Conservation (phyloP, 2,329 filamentous ascomycete genomes). For the Hymenoscyphus scutula region DNA sequence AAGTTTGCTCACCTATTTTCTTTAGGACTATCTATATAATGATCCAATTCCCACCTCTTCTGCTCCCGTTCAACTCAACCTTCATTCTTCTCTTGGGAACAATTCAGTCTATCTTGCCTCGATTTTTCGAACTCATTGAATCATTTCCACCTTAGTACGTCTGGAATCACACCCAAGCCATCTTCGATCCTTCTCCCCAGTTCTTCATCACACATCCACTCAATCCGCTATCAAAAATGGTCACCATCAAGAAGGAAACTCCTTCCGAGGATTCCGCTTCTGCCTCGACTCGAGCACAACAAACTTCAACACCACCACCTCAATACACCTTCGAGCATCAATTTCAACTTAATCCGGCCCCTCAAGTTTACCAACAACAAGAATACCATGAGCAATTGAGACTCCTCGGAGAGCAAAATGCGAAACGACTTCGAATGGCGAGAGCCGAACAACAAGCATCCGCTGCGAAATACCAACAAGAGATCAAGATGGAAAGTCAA, state of each 20-base stretch:
- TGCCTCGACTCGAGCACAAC: background rate
- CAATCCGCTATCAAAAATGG: background rate
- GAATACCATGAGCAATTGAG: constrained; percentile 75
- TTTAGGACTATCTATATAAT: too few species aligned
- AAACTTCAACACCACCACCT: background rate
- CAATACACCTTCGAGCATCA: background rate
- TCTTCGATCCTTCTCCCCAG: background rate
- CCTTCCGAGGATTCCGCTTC: background rate
- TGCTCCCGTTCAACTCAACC: too few species aligned
- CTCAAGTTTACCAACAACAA: constrained; percentile 55
- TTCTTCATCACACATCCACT: background rate
- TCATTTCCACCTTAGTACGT: background rate
- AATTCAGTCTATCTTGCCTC: too few species aligned
- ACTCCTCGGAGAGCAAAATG: constrained; percentile 79
- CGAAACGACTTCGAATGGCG: constrained; percentile 77
- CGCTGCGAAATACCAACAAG: too few species aligned
- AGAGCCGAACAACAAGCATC: background rate
- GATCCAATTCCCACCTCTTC: too few species aligned
- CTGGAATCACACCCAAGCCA: too few species aligned
- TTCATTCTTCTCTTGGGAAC: too few species aligned
- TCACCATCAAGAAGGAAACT: background rate
- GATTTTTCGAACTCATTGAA: background rate
- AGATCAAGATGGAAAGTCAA: too few species aligned
- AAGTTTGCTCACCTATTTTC: too few species aligned
- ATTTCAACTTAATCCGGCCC: background rate